A percentile compares a stretch with the other conserved stretches of the same genome.
phyloP scores from a whole-genome alignment of 441 rosid genomes.

The Corymbia citriodora region DNA sequence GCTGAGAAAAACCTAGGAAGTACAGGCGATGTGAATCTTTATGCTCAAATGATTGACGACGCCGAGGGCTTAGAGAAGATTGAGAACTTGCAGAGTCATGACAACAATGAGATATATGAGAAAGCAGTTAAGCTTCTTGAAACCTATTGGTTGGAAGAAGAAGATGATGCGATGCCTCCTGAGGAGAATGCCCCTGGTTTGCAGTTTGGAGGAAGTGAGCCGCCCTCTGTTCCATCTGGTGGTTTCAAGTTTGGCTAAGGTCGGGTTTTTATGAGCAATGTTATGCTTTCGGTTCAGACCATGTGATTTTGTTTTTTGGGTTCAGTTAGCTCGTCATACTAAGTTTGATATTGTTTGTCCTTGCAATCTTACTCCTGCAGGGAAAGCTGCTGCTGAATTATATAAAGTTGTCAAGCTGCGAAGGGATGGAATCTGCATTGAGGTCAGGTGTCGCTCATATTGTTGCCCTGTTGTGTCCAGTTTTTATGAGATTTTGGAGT shows the following conservation, averaged over 20 bases:
- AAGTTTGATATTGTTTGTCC: background rate
- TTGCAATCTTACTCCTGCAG: background rate
- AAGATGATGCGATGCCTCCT: conserved; percentile 60
- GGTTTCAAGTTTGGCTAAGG: conserved; percentile 78
- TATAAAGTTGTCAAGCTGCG: background rate
- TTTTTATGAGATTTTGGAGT: background rate
- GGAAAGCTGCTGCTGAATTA: background rate
- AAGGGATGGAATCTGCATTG: background rate
- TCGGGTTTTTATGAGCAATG: conserved; percentile 20
- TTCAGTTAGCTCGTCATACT: background rate
- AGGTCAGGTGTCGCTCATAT: background rate
- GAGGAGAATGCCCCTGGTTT: conserved; percentile 53
- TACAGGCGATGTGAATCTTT: conserved; percentile 49
- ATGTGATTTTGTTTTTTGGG: conserved; percentile 34
- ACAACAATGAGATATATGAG: conserved; percentile 67
- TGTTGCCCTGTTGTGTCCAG: background rate
- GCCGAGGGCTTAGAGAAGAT: conserved; percentile 77
- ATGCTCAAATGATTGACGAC: conserved; percentile 78
- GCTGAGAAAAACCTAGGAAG: conserved; percentile 54
- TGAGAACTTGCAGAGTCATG: conserved; percentile 71
- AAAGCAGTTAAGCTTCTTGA: conserved; percentile 81
- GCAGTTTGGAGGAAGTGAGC: conserved; percentile 54
- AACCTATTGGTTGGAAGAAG: conserved; percentile 84
- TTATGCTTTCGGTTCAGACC: background rate
- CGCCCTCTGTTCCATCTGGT: conserved; percentile 59